Percentiles rank a stretch among this genome's conserved stretches.
Evolutionary conservation across 192 early-diverging fungal species (phyloP).

Genomic region (Allomyces macrogynus): DNA sequence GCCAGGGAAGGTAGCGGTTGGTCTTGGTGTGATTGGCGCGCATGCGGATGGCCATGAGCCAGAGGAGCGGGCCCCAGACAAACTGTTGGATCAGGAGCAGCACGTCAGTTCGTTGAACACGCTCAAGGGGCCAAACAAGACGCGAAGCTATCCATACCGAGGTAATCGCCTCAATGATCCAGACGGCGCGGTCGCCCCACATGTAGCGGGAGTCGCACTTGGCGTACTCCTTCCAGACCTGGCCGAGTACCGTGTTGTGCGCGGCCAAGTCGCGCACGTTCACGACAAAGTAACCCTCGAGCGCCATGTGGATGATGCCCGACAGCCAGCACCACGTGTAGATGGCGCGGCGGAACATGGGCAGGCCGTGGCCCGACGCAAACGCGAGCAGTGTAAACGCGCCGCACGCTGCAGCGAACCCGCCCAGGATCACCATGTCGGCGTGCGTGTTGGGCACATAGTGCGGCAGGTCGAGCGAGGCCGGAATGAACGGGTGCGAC

Average conservation of each 20-base stretch:
- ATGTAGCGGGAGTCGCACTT: slow-evolving; percentile 75
- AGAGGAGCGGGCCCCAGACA: slow-evolving; percentile 22
- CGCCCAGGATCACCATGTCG: slow-evolving; percentile 1
- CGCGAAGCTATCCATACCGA: slow-evolving; percentile 18
- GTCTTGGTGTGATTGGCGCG: slow-evolving; percentile 10
- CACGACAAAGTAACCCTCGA: slow-evolving; percentile 72
- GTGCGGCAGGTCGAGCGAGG: slow-evolving; percentile 10
- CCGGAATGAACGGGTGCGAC: slow-evolving; percentile 16
- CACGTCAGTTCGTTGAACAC: neutral
- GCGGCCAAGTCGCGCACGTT: slow-evolving; percentile 46
- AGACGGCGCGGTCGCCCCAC: slow-evolving; percentile 56
- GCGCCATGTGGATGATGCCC: slow-evolving; percentile 55
- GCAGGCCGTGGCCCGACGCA: neutral
- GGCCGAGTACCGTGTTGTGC: slow-evolving; percentile 37
- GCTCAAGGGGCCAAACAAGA: neutral
- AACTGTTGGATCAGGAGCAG: slow-evolving; percentile 6
- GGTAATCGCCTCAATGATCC: slow-evolving; percentile 74
- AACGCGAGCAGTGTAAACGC: neutral
- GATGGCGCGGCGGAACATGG: slow-evolving; percentile 18
- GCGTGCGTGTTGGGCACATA: slow-evolving; percentile 11
- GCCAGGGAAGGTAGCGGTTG: slow-evolving; percentile 24
- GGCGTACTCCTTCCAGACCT: slow-evolving; percentile 85
- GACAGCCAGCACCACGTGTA: slow-evolving; percentile 71
- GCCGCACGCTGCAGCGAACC: slow-evolving; percentile 3
- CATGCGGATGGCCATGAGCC: slow-evolving; percentile 12